Evolutionary conservation across 2,329 filamentous ascomycete species (phyloP), one percentile per base, ranked within the genome.

Genomic region (Chrysosporium queenslandicum): DNA sequence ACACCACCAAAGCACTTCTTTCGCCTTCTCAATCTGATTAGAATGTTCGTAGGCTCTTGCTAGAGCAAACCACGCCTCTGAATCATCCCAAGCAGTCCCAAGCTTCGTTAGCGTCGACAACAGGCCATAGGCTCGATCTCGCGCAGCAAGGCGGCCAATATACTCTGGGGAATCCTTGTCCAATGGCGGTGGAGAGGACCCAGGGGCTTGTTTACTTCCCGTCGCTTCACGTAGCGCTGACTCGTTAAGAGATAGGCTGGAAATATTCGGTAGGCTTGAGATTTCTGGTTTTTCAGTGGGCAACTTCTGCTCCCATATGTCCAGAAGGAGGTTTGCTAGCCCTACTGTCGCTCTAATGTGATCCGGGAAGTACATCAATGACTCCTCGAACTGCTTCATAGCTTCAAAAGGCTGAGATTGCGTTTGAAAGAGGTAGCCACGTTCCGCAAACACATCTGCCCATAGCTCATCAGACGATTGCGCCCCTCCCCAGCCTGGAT

Each of bases 1-100:
- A 61, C 90, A 94, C 89, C 91, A 97, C 92, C 92, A 97, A 5
- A 97, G 76, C 42, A 90, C 88, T 60, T 92, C 86, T 71, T 90
- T 94, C 12, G 92, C 86, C 73, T 91, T 94, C 34, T 92, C 86
- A 1, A 81, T 69, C 71, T 95, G 87, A 0, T 85, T 86, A 53
- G 87, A 86, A 64, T 89, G 81, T 68, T 98, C 92, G 63, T 96
- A 87, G 8, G 87, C 89, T 57, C 88, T 77, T 0, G 89, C 87
- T 30, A 98, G 77, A 3, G 85, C 80, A 63, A 88, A 91, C 92
- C 92, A 98, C 4, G 91, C 92, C 65, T 97, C 92, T 0, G 87
- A 83, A 65, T 85, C 80, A 68, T 96, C 91, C 92, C 92, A 98
- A 0, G 88, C 87, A 11, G 75, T 77, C 7, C 91, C 91, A 7